Evolutionary conservation across 2,329 filamentous ascomycete genomes (phyloP).

Genomic region (Alternaria gansuensis): DNA sequence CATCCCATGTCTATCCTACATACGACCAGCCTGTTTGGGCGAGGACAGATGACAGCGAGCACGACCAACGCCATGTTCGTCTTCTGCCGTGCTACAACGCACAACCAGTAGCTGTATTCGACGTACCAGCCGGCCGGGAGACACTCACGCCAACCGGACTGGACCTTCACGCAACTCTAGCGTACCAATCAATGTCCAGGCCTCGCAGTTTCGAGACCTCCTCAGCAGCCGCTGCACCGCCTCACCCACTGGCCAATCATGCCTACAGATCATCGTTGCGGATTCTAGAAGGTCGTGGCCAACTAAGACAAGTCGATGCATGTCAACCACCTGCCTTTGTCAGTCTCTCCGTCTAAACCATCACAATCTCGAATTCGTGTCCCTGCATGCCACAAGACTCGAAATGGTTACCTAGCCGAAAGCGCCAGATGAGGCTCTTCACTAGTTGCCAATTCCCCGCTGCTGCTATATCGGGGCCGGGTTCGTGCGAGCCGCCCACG

Average conservation of each 20-base stretch:
- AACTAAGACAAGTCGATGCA: constrained; percentile 17
- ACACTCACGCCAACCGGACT: neutral
- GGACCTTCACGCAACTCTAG: constrained; percentile 13
- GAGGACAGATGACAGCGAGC: constrained; percentile 29
- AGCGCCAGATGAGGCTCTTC: constrained; percentile 46
- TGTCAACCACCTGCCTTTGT: constrained; percentile 32
- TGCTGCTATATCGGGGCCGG: constrained; percentile 38
- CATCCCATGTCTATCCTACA: constrained; percentile 33
- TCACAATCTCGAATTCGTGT: constrained; percentile 24
- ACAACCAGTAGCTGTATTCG: constrained; percentile 1
- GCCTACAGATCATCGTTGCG: constrained; percentile 14
- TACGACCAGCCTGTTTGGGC: constrained; percentile 28
- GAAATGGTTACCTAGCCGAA: constrained; percentile 18
- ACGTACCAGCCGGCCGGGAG: neutral
- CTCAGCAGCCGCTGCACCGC: constrained; percentile 47
- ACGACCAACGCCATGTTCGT: constrained; percentile 5
- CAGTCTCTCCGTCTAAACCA: constrained; percentile 21
- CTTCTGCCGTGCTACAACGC: constrained; percentile 5
- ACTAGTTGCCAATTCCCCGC: constrained; percentile 29
- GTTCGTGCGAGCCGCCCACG: constrained; percentile 31
- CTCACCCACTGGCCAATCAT: constrained; percentile 33
- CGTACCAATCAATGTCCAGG: constrained; percentile 31
- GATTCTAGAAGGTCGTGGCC: constrained; percentile 36
- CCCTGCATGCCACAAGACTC: constrained; percentile 11
- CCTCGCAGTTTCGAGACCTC: constrained; percentile 24